Evolutionary conservation across 148 eudicot species (phyloP).

Genomic region (Vaccinium corymbosum): DNA sequence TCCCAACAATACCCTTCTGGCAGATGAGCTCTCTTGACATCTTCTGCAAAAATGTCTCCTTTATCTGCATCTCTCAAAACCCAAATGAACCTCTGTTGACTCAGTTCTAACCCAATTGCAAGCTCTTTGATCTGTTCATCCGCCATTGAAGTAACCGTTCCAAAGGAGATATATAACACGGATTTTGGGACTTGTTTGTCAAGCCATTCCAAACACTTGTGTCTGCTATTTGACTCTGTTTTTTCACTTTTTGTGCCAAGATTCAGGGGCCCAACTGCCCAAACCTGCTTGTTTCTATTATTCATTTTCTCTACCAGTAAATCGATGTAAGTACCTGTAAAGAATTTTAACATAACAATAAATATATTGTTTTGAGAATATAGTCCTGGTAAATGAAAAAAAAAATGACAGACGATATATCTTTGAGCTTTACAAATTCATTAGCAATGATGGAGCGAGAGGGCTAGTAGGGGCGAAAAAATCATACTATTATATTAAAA

Average conservation of each 20-base stretch:
- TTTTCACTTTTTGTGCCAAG: no score
- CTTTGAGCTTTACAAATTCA: no score
- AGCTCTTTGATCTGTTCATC: conserved; percentile 14
- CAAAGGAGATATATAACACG: neutral
- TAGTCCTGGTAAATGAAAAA: no score
- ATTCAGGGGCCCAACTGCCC: conserved; percentile 19
- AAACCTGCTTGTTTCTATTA: conserved; percentile 12
- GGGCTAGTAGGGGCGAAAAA: no score
- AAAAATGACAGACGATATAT: no score
- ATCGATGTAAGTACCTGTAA: conserved; percentile 19
- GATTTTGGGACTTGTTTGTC: neutral
- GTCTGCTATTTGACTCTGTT: neutral
- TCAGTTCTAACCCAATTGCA: conserved; percentile 7
- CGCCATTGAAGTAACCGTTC: conserved; percentile 3
- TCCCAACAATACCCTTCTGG: neutral
- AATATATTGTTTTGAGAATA: no score
- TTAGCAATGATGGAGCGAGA: no score
- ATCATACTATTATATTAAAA: no score
- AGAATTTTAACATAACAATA: neutral
- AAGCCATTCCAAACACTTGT: conserved; percentile 16
- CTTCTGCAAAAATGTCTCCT: neutral
- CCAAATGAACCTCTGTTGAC: conserved; percentile 16
- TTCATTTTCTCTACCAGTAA: conserved; percentile 18
- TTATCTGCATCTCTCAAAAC: conserved; percentile 10
- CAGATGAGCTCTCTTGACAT: neutral